phyloP scores from a whole-genome alignment of 306 rosid species.

The Ziziphus jujuba region DNA sequence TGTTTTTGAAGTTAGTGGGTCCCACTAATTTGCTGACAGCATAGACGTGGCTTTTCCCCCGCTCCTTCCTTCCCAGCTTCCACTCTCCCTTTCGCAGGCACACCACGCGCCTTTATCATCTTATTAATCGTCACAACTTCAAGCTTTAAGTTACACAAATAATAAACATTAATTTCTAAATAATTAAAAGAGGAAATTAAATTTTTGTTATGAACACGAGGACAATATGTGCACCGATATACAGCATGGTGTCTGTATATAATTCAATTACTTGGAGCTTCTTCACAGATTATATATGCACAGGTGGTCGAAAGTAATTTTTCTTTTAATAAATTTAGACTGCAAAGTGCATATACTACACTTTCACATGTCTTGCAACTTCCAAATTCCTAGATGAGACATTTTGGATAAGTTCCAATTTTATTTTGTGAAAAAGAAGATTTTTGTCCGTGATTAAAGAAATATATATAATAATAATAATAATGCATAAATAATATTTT shows the following conservation, averaged over 20 bases:
- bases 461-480: background rate
- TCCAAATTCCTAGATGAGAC: slow-evolving; percentile 6
- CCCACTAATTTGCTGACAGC: slow-evolving; percentile 3
- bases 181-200: no score
- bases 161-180: no score
- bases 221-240: no score
- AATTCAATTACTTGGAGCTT: background rate
- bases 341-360: no score
- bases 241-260: no score
- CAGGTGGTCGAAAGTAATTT: no score
- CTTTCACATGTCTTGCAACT: background rate
- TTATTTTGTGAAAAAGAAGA: background rate
- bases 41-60: slow-evolving; percentile 43
- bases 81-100: background rate
- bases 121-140: no score
- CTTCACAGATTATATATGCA: no score
- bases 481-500: no score
- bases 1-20: slow-evolving; percentile 33
- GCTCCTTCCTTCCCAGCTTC: slow-evolving; percentile 2
- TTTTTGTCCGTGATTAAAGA: background rate
- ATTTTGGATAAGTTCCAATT: slow-evolving; percentile 16
- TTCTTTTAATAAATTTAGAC: no score
- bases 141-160: no score
- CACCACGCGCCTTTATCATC: slow-evolving; percentile 5
- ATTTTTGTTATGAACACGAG: no score